A percentile compares a stretch with the other conserved stretches of the same genome.
Evolutionary conservation across 2,329 filamentous ascomycete species (phyloP).

Genomic region (Colletotrichum scovillei): DNA sequence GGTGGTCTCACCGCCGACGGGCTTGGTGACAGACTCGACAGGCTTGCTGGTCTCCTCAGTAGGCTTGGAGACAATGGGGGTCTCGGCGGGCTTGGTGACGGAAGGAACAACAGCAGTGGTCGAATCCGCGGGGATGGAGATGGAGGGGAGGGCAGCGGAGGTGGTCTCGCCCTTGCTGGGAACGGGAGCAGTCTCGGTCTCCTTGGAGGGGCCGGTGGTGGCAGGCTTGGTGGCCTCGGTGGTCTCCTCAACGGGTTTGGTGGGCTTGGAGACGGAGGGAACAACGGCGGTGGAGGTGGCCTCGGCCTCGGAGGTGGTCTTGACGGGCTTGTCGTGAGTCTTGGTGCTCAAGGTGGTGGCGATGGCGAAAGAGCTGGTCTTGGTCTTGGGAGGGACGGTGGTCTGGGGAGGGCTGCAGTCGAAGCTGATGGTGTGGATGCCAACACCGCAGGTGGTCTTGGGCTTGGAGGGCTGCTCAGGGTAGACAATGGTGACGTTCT

Average conservation of each 20-base stretch:
- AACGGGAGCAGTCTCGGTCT: conserved; percentile 12
- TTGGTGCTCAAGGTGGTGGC: conserved; percentile 33
- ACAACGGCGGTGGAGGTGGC: conserved; percentile 37
- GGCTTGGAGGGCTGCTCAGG: conserved; percentile 65
- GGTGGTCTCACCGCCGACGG: conserved; percentile 34
- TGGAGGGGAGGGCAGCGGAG: conserved; percentile 12
- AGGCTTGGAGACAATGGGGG: conserved; percentile 1
- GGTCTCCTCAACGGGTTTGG: conserved; percentile 36
- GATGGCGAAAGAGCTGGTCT: conserved; percentile 22
- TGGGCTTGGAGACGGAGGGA: conserved; percentile 14
- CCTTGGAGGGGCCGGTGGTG: conserved; percentile 23
- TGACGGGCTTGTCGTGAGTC: conserved; percentile 34
- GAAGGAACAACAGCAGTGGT: conserved; percentile 31
- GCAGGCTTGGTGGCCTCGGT: conserved; percentile 33
- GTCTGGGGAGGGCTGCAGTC: conserved; percentile 64
- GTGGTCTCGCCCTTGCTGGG: conserved; percentile 15
- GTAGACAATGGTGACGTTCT: conserved; percentile 78
- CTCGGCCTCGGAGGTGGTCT: conserved; percentile 31
- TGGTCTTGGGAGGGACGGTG: conserved; percentile 30
- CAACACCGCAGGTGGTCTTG: conserved; percentile 74
- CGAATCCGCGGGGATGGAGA: conserved; percentile 30
- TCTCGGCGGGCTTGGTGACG: conserved; percentile 25
- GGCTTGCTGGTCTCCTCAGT: conserved; percentile 17
- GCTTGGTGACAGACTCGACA: conserved; percentile 19
- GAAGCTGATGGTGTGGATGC: conserved; percentile 80